Percentiles rank a stretch among this genome's conserved stretches.
Conservation (phyloP, 129 eudicot species). For the Cynara cardunculus region DNA sequence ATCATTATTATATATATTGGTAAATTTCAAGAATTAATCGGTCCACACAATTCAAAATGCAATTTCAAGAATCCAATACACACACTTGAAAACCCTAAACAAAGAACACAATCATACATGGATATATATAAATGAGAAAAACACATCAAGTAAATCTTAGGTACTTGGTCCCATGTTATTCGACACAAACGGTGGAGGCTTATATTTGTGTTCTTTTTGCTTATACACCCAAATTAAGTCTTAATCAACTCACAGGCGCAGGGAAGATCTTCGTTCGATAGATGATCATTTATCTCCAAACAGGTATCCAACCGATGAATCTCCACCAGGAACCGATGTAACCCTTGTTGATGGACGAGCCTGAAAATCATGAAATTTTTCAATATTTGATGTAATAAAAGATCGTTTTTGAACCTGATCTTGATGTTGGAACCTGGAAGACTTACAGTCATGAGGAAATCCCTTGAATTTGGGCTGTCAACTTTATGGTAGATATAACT, state of each 20-base stretch:
- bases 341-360: conserved; percentile 67
- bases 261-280: neutral
- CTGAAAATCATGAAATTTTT: conserved; percentile 16
- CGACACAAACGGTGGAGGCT: neutral
- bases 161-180: conserved; percentile 6
- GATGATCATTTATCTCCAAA: conserved; percentile 59
- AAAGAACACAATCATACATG: conserved; percentile 3
- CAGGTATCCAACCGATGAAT: conserved; percentile 63
- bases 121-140: neutral
- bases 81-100: conserved; percentile 15
- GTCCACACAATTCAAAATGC: neutral
- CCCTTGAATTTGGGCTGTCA: conserved; percentile 39
- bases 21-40: neutral
- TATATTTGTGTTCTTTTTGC: neutral
- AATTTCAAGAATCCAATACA: conserved; percentile 5
- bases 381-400: neutral
- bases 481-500: conserved; percentile 22
- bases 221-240: conserved; percentile 4
- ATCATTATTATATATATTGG: conserved; percentile 6
- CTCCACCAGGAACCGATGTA: conserved; percentile 64
- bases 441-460: conserved; percentile 39
- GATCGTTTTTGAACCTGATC: neutral
- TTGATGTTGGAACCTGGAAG: neutral
- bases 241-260: neutral
- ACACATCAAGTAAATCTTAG: neutral